Conservation (phyloP, 345 rosid species). For the Microcos paniculata region DNA sequence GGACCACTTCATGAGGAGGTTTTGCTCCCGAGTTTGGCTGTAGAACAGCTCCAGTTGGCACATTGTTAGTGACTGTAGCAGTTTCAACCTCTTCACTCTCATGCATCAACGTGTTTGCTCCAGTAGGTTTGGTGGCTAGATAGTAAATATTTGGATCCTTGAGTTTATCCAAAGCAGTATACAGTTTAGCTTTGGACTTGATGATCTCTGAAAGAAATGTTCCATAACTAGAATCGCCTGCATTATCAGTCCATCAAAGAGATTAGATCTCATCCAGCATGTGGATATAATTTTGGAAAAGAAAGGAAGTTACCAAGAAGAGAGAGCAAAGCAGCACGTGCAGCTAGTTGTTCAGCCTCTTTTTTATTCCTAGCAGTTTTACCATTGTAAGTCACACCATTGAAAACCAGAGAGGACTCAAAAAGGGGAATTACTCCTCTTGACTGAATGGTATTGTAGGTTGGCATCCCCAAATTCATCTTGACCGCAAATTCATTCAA, state of each 20-base stretch:
- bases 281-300: background rate
- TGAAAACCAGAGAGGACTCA: constrained; percentile 31
- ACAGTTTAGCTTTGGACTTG: constrained; percentile 37
- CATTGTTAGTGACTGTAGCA: background rate
- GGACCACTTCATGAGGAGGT: background rate
- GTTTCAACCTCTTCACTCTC: constrained; percentile 1
- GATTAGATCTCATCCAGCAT: background rate
- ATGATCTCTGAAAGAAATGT: constrained; percentile 29
- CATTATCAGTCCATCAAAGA: background rate
- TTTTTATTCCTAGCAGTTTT: constrained; percentile 38
- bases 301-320: constrained; percentile 33
- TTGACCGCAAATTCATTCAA: constrained; percentile 47
- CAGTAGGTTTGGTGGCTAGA: background rate
- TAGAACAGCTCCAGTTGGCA: constrained; percentile 2
- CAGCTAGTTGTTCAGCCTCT: constrained; percentile 57
- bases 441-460: constrained; percentile 25
- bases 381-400: constrained; percentile 32
- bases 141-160: constrained; percentile 17
- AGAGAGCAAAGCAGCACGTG: constrained; percentile 36
- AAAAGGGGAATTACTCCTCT: constrained; percentile 28
- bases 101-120: background rate
- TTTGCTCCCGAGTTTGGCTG: background rate
- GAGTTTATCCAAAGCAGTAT: constrained; percentile 21
- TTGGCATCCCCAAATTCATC: constrained; percentile 31
- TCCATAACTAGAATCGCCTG: constrained; percentile 24